Evolutionary conservation across 1,284 basidiomycete species (phyloP), one percentile per base, ranked within the genome.

Genomic region (Thecaphora thlaspeos): DNA sequence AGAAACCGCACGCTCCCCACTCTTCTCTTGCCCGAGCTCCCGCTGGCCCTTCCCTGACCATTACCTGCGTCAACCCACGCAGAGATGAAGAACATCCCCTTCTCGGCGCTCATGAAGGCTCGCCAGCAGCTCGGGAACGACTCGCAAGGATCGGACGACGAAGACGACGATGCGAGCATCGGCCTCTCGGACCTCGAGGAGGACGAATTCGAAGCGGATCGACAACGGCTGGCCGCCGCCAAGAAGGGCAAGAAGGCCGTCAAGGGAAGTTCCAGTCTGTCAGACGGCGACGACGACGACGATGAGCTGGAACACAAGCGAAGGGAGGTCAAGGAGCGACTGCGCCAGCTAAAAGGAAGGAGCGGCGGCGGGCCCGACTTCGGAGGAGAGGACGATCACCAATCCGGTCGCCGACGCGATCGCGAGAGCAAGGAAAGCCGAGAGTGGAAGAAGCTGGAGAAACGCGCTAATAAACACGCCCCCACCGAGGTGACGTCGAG

Each of bases 401-500:
- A 28, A 28, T 28, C 26, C 18, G 32, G 48, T 40, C 23, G 32
- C 18, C 37, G 26, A 17, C 50, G 51, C 23, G 51, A 55, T 21
- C 36, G 51, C 23, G 44, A 48, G 12, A 47, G 46, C 41, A 40
- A 55, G 30, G 52, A 51, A 12, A 26, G 14, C 26, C 26, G 26
- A 11, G 51, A 54, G 46, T 67, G 22, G 54, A 61, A 41, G 51
- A 54, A 50, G 52, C 65, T 43, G 39, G 57, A 42, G 21, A 88
- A 88, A 77, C 83, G 93, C 41, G 79, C 84, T 3, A 85, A 85
- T 77, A 97, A 97, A 76, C 88, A 95, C 80, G 91, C 93, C 88
- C 55, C 94, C 90, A 1, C 94, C 91, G 4, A 84, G 81, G 82
- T 90, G 59, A 88, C 88, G 8, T 90, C 91, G 0, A 95, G 94